These are phyloP conservation scores for Botryosphaeria agaves DNA, from an alignment of 2,329 filamentous ascomycete species.

Conservation along the genomic window DNA sequence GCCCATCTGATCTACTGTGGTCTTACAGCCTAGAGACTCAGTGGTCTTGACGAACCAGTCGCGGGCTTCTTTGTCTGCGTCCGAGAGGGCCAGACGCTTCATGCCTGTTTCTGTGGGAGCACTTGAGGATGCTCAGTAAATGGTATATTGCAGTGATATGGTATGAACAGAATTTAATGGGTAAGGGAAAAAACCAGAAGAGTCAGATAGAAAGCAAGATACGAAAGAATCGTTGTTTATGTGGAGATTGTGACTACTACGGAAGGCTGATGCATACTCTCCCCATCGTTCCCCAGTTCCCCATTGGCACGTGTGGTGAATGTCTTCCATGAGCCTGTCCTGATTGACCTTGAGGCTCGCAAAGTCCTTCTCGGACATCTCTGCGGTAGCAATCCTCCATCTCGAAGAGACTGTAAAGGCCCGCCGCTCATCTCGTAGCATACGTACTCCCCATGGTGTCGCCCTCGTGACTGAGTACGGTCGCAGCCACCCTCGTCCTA, in stretches of 20 bases:
- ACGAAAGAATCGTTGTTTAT: constrained; percentile 1
- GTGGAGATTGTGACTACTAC: constrained; percentile 1
- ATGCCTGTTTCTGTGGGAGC: constrained; percentile 53
- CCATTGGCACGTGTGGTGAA: constrained; percentile 51
- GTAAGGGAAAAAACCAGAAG: constrained; percentile 6
- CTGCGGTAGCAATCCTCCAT: constrained; percentile 22
- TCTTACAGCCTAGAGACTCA: constrained; percentile 44
- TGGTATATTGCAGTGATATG: background rate
- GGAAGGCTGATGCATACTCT: constrained; percentile 37
- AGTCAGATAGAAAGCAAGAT: background rate
- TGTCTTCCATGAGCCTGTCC: constrained; percentile 40
- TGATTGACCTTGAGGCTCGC: constrained; percentile 38
- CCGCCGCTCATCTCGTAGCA: too few species aligned
- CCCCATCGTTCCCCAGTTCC: constrained; percentile 50
- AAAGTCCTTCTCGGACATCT: constrained; percentile 34
- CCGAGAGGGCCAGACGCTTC: constrained; percentile 53
- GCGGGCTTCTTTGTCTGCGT: constrained; percentile 52
- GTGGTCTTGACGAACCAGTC: constrained; percentile 59
- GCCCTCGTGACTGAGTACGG: too few species aligned
- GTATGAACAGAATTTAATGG: background rate
- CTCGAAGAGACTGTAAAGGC: constrained; percentile 14
- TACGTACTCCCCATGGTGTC: too few species aligned
- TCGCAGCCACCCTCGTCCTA: too few species aligned
- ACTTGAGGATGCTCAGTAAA: constrained; percentile 12
- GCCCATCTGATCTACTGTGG: constrained; percentile 58